phyloP scores from a whole-genome alignment of 129 eudicot genomes.

The Flaveria ramosissima region DNA sequence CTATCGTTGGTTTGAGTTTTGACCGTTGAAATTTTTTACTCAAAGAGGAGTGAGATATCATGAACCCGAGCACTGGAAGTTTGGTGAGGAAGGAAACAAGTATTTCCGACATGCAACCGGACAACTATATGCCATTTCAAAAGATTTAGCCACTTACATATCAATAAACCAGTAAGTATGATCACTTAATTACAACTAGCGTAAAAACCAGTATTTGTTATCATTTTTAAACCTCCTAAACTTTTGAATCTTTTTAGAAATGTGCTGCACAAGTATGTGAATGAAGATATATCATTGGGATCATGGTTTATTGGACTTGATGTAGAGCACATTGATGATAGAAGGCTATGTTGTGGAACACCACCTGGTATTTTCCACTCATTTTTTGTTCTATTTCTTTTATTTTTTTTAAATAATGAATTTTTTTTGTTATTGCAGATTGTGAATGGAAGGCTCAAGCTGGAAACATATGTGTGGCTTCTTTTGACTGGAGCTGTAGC shows the following conservation, averaged over 20 bases:
- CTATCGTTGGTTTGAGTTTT: conserved; percentile 7
- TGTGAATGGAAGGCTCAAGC: conserved; percentile 95
- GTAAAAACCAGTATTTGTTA: neutral
- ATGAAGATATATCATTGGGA: conserved; percentile 87
- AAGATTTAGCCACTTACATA: conserved; percentile 59
- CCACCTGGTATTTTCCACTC: conserved; percentile 66
- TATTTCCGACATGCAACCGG: conserved; percentile 96
- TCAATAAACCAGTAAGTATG: conserved; percentile 77
- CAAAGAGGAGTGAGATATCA: conserved; percentile 89
- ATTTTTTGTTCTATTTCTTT: too few relatives aligned
- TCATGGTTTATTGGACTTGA: conserved; percentile 93
- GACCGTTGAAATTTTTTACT: neutral
- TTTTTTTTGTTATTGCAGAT: conserved; percentile 41
- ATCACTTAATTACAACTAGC: neutral
- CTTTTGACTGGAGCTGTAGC: conserved; percentile 89
- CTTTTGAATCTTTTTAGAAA: conserved; percentile 43
- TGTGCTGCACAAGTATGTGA: conserved; percentile 75
- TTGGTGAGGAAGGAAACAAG: conserved; percentile 92
- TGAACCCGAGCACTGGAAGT: conserved; percentile 95
- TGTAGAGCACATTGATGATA: conserved; percentile 79
- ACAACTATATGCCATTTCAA: conserved; percentile 54
- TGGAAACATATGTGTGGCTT: conserved; percentile 49
- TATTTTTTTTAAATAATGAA: too few relatives aligned
- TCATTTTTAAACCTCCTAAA: neutral
- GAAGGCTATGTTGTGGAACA: conserved; percentile 86